Evolutionary conservation across 768 basidiomycete genomes (phyloP), one percentile per base, ranked within the genome.

Genomic region (Psilocybe sp.): DNA sequence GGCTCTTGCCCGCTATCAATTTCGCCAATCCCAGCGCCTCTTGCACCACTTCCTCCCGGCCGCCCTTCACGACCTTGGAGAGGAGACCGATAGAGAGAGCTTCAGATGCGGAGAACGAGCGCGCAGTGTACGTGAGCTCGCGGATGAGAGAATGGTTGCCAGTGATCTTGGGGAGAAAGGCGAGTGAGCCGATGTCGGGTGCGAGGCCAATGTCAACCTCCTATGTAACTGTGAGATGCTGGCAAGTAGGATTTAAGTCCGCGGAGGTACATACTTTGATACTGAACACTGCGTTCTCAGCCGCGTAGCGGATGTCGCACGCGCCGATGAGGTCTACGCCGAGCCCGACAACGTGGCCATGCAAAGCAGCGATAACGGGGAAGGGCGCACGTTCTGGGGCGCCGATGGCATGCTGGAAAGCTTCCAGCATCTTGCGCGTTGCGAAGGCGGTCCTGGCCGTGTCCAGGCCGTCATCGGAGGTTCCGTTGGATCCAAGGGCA

Each of bases 131-230:
- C 0, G 89, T 84, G 11, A 94, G 74, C 63, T 96, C 93, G 41
- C 80, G 76, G 2, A 82, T 68, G 11, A 87, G 73, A 1, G 86
- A 89, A 23, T 80, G 75, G 66, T 92, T 93, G 0, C 84, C 89
- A 0, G 79, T 78, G 40, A 89, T 75, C 58, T 90, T 89, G 0
- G 89, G 90, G 5, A 95, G 71, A 44, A 85, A 82, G 1, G 92
- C 89, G 5, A 96, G 79, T 0, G 90, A 84, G 0, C 94, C 94
- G 36, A 94, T 84, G 61, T 95, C 93, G 0, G 93, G 86, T 2
- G 93, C 92, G 0, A 96, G 73, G 0, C 89, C 92, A 19, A 93
- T 77, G 60, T 93, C 89, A 2, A 92, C 85, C 75, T 95, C 90
- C 89, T 92, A 60, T 8, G 35, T 19, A 1, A 39, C 5, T 1